These are phyloP conservation scores for Patellaria atrata DNA, from an alignment of 495 filamentous ascomycete genomes.

Conservation along the genomic window DNA sequence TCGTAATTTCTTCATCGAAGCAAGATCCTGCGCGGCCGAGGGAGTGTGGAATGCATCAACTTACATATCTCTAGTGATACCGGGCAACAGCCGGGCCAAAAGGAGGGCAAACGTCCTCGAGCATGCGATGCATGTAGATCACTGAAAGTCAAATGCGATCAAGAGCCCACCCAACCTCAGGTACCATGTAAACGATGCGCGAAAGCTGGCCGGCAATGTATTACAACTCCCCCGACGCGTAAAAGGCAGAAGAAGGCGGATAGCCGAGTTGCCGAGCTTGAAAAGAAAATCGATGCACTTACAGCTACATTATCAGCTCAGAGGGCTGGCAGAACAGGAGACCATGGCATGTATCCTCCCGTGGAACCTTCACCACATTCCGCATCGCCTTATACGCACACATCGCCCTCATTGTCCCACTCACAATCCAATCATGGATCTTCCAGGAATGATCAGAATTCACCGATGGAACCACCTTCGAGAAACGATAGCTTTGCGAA, in stretches of 20 bases:
- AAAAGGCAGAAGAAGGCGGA: slow-evolving; percentile 93
- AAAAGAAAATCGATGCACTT: slow-evolving; percentile 85
- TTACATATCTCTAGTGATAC: neutral
- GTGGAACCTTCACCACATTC: slow-evolving; percentile 20
- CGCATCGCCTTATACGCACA: too few species aligned
- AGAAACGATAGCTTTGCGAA: too few species aligned
- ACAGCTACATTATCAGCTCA: slow-evolving; percentile 59
- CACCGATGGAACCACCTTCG: too few species aligned
- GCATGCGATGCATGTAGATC: slow-evolving; percentile 86
- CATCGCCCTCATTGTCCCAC: too few species aligned
- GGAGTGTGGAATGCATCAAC: neutral
- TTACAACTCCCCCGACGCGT: slow-evolving; percentile 68
- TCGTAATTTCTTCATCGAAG: too few species aligned
- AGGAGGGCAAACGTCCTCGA: slow-evolving; percentile 51
- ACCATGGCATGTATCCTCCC: slow-evolving; percentile 23
- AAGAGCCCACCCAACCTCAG: slow-evolving; percentile 45
- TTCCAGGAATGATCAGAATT: too few species aligned
- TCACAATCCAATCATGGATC: too few species aligned
- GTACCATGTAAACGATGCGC: slow-evolving; percentile 71
- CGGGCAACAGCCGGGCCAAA: neutral
- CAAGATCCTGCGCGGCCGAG: neutral
- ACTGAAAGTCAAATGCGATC: slow-evolving; percentile 83
- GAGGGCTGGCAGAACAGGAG: slow-evolving; percentile 14
- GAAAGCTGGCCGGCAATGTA: slow-evolving; percentile 64
- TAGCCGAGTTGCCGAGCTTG: slow-evolving; percentile 78